Conservation (phyloP, 495 filamentous ascomycete species). For the Penicillium egyptiacum region DNA sequence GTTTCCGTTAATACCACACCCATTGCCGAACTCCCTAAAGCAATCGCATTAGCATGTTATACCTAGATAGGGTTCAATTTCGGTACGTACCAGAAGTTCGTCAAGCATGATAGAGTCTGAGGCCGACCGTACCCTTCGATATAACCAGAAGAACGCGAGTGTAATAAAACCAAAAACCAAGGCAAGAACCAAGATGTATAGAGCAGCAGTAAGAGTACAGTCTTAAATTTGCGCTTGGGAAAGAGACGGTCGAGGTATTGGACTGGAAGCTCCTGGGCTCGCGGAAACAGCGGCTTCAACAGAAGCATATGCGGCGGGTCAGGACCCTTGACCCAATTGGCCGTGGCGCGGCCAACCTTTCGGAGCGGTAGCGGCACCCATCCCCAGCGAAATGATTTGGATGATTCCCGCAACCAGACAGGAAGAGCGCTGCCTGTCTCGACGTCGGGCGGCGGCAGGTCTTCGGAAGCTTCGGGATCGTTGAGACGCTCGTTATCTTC, state of each 20-base stretch:
- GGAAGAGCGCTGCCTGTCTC: conserved; percentile 42
- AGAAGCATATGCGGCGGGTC: conserved; percentile 59
- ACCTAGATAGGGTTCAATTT: neutral
- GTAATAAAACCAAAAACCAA: conserved; percentile 65
- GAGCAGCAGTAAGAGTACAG: conserved; percentile 58
- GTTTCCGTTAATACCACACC: conserved; percentile 76
- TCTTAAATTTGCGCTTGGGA: conserved; percentile 61
- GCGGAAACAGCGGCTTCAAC: conserved; percentile 69
- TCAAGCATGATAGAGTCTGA: conserved; percentile 64
- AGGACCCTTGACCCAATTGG: conserved; percentile 71
- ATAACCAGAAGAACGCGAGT: conserved; percentile 60
- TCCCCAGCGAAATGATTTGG: conserved; percentile 52
- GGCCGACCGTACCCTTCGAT: conserved; percentile 70
- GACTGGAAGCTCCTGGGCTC: conserved; percentile 66
- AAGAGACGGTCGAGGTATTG: conserved; percentile 60
- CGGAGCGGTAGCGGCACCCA: conserved; percentile 54
- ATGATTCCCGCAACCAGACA: conserved; percentile 55
- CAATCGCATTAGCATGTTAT: neutral
- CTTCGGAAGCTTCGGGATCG: conserved; percentile 45
- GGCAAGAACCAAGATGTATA: conserved; percentile 70
- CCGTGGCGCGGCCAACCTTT: conserved; percentile 48
- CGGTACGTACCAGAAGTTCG: conserved; percentile 53
- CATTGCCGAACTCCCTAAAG: conserved; percentile 64
- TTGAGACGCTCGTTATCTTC: conserved; percentile 40
- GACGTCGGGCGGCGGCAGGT: conserved; percentile 39